Evolutionary conservation across 108 stramenopile genomes (phyloP), one percentile per base, ranked within the genome.

Genomic region (Nitzschia sp.): DNA sequence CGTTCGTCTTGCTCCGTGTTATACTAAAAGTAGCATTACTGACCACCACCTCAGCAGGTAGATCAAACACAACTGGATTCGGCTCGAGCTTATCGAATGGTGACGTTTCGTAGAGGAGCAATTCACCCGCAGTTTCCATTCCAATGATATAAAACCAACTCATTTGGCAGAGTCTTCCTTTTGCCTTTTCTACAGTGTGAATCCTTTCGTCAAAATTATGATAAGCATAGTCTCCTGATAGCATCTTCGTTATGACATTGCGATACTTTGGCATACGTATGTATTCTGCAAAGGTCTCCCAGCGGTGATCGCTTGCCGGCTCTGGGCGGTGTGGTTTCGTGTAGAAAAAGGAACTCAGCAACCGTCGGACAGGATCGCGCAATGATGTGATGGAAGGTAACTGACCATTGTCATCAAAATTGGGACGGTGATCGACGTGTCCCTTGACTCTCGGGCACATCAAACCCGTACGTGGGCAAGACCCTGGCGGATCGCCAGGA

Each of bases 221-320:
- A 31, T 64, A 63, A n/a, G 71, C 23, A 53, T 53, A 71, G 24
- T 3, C 5, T 25, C 71, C 71, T 11, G 17, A 27, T 27, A 71
- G 61, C 61, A 71, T 71, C 31, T 71, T 71, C 24, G 62, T 54
- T 26, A 71, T 34, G 62, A 62, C 62, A 54, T 64, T 71, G n/a
- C 61, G 71, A 54, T 57, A 69, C 55, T 8, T 59, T 57, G 66
- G 66, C 28, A n/a, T 59, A 2, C 13, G 9, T 38, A 69, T 58
- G 57, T 69, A 38, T 31, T 27, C 4, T 8, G 24, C 55, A 69
- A 59, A 66, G 32, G 30, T 66, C 21, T 66, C 53, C 66, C 66
- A 66, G 9, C 32, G 6, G 33, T 66, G 53, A 45, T 63, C 62
- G 17, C 24, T 27, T 3, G 23, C 45, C 47, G 62, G 62, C 28